A percentile compares a stretch with the other conserved stretches of the same genome.
Evolutionary conservation across 2,329 filamentous ascomycete genomes (phyloP).

Genomic region (Epichloe festucae): DNA sequence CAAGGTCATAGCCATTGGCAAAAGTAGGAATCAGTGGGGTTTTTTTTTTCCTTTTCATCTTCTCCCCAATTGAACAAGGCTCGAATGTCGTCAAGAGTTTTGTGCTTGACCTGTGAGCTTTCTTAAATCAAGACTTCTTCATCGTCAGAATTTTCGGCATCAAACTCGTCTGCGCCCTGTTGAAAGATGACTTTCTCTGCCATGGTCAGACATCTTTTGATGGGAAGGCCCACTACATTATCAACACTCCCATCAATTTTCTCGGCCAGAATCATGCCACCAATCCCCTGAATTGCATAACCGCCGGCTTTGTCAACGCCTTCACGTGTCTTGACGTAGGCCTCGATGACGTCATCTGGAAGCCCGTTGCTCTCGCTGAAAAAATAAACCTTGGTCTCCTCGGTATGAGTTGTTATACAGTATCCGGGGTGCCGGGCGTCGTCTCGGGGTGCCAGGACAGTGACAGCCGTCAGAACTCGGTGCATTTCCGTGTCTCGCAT

Average conservation of each 20-base stretch:
- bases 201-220: constrained; percentile 62
- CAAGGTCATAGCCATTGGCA: background rate
- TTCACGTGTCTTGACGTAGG: constrained; percentile 72
- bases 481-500: constrained; percentile 67
- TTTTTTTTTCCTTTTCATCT: too few relatives aligned
- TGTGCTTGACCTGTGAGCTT: background rate
- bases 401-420: constrained; percentile 63
- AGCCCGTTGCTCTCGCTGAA: constrained; percentile 46
- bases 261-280: constrained; percentile 75
- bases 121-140: constrained; percentile 13
- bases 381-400: constrained; percentile 94
- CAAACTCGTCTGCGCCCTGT: constrained; percentile 51
- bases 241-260: constrained; percentile 81
- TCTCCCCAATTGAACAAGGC: background rate
- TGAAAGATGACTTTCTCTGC: constrained; percentile 80
- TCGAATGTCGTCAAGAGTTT: background rate
- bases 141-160: constrained; percentile 33
- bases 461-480: constrained; percentile 76
- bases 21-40: background rate
- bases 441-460: constrained; percentile 67
- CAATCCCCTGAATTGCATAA: constrained; percentile 85
- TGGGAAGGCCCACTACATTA: constrained; percentile 85
- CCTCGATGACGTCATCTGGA: constrained; percentile 68
- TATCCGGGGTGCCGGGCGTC: constrained; percentile 80
- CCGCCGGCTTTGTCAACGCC: constrained; percentile 93